These are phyloP conservation scores for Schizophyllum commune DNA, from an alignment of 1,284 basidiomycete genomes.

Conservation along the genomic window DNA sequence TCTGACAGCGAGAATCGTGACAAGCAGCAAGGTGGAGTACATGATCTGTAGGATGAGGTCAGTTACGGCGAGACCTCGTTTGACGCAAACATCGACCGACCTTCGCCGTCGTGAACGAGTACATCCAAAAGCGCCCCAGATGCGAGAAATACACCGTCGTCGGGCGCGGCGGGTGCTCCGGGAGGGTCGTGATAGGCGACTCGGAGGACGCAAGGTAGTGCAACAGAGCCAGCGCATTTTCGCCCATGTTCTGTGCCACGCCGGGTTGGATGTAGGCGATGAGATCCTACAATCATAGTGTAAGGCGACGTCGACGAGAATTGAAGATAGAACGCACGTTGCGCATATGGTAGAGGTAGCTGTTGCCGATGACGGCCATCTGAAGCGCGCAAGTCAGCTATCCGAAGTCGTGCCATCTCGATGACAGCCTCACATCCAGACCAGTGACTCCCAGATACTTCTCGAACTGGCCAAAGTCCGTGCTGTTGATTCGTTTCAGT, in stretches of 20 bases:
- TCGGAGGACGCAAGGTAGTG: constrained; percentile 65
- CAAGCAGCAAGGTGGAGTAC: not conserved
- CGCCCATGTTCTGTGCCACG: constrained; percentile 86
- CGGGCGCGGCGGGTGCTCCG: constrained; percentile 46
- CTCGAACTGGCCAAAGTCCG: constrained; percentile 93
- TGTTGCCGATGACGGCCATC: constrained; percentile 93
- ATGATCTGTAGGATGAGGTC: not conserved
- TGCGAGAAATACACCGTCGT: constrained; percentile 74
- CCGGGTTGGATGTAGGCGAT: constrained; percentile 79
- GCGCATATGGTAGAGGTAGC: constrained; percentile 90
- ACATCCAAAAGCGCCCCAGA: constrained; percentile 65
- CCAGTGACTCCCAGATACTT: constrained; percentile 85
- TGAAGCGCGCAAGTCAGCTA: constrained; percentile 25
- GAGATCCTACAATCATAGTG: too few species aligned
- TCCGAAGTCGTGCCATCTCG: not conserved
- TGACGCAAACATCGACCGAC: constrained; percentile 30
- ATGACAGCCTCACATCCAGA: constrained; percentile 53
- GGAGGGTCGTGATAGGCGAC: constrained; percentile 59
- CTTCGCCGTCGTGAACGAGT: constrained; percentile 67
- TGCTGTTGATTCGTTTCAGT: constrained; percentile 38
- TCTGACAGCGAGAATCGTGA: not conserved
- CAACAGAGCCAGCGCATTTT: constrained; percentile 82
- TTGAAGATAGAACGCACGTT: too few species aligned
- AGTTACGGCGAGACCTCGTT: too few species aligned
- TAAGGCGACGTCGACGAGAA: too few species aligned